These are phyloP conservation scores for Tolypocladium sp. DNA, from an alignment of 2,329 filamentous ascomycete genomes.

Conservation along the genomic window DNA sequence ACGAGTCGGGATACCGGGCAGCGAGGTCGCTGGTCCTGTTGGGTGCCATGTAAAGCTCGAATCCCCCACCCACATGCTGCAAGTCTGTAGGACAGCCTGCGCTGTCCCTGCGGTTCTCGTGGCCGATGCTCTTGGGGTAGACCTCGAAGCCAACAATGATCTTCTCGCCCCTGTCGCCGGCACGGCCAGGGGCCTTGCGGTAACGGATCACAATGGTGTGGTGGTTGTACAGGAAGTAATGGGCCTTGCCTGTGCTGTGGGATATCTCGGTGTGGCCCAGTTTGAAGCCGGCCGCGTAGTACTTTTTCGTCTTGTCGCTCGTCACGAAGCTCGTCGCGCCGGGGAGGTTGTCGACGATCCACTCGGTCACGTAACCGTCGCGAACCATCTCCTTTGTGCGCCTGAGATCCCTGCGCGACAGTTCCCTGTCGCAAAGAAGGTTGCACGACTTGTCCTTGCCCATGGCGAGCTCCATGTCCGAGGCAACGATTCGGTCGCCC, in stretches of 20 bases:
- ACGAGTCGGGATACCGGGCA: slow-evolving; percentile 45
- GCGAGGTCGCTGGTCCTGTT: slow-evolving; percentile 45
- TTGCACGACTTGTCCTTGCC: slow-evolving; percentile 64
- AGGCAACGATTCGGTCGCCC: slow-evolving; percentile 76
- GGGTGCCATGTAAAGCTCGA: slow-evolving; percentile 60
- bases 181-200: slow-evolving; percentile 59
- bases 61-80: slow-evolving; percentile 49
- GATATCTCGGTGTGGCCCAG: slow-evolving; percentile 67
- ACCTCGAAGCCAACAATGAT: slow-evolving; percentile 85
- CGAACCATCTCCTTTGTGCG: slow-evolving; percentile 64
- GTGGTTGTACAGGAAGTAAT: slow-evolving; percentile 79
- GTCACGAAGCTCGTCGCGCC: slow-evolving; percentile 84
- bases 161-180: slow-evolving; percentile 62
- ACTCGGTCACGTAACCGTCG: slow-evolving; percentile 79
- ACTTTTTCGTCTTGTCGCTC: slow-evolving; percentile 74
- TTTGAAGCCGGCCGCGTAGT: slow-evolving; percentile 87
- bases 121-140: slow-evolving; percentile 74
- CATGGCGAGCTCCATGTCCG: slow-evolving; percentile 76
- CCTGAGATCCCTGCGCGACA: slow-evolving; percentile 55
- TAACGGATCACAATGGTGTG: slow-evolving; percentile 77
- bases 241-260: slow-evolving; percentile 46
- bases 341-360: slow-evolving; percentile 88
- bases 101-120: slow-evolving; percentile 47
- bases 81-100: slow-evolving; percentile 61
- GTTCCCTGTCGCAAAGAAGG: slow-evolving; percentile 60